Conservation (phyloP, 1,284 basidiomycete genomes). For the Porodaedalea pini region DNA sequence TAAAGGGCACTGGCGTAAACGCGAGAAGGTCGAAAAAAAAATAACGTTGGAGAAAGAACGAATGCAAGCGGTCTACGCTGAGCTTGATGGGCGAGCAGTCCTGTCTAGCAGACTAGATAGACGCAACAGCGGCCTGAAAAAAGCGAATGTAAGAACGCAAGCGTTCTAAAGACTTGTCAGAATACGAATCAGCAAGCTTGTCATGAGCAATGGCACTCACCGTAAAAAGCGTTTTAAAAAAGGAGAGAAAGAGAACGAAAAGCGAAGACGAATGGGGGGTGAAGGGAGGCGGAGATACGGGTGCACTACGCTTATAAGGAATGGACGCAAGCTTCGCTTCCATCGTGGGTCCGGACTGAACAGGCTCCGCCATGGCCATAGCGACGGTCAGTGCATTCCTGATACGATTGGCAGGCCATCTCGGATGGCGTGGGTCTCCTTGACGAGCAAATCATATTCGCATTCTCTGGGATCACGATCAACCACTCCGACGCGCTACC, state of each 20-base stretch:
- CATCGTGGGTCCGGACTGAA: slow-evolving; percentile 23
- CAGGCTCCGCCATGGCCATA: slow-evolving; percentile 12
- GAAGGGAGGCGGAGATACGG: slow-evolving; percentile 30
- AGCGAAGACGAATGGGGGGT: slow-evolving; percentile 31
- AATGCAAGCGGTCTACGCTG: slow-evolving; percentile 70
- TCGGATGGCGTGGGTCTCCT: slow-evolving; percentile 35
- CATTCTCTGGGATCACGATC: not conserved
- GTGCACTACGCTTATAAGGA: slow-evolving; percentile 20
- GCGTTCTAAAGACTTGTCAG: slow-evolving; percentile 34
- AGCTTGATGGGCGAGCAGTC: slow-evolving; percentile 32
- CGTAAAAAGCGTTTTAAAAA: slow-evolving; percentile 31
- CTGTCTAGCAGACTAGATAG: slow-evolving; percentile 55
- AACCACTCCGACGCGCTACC: not conserved
- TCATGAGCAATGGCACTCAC: not conserved
- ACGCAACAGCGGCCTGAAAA: slow-evolving; percentile 30
- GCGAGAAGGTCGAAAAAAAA: slow-evolving; percentile 35
- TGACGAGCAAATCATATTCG: slow-evolving; percentile 27
- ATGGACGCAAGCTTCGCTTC: not conserved
- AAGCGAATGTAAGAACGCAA: slow-evolving; percentile 35
- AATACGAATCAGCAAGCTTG: not conserved
- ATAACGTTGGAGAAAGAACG: slow-evolving; percentile 35
- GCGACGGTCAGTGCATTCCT: slow-evolving; percentile 29
- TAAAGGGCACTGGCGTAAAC: slow-evolving; percentile 24
- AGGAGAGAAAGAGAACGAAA: slow-evolving; percentile 35
- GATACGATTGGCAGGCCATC: slow-evolving; percentile 37